These are phyloP conservation scores for Setaria italica DNA, from an alignment of 202 grass and related monocot species.

Conservation along the genomic window DNA sequence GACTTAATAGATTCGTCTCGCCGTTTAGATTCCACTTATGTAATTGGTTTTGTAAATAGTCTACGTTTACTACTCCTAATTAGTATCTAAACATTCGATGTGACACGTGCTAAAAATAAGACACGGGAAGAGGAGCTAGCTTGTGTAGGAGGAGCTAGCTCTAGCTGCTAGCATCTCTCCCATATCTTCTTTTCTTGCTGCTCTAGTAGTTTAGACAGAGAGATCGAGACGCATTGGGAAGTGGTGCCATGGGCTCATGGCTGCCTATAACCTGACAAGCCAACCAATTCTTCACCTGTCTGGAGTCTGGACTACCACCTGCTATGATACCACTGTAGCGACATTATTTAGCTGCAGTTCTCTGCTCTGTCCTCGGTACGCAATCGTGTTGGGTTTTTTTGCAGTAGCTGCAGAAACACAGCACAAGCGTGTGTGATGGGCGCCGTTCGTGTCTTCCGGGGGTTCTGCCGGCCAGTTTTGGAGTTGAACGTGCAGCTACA, in stretches of 20 bases:
- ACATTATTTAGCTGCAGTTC: constrained; percentile 5
- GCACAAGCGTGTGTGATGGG: constrained; percentile 12
- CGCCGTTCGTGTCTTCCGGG: constrained; percentile 41
- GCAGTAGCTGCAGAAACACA: constrained; percentile 19
- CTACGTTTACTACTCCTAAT: no score
- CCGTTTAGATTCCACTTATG: no score
- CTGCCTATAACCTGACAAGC: background rate
- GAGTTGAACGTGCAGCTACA: constrained; percentile 43
- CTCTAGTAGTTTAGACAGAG: constrained; percentile 8
- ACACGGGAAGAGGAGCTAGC: no score
- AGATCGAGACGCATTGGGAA: constrained; percentile 1
- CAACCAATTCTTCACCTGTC: constrained; percentile 3
- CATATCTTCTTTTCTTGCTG: constrained; percentile 32
- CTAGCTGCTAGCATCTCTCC: background rate
- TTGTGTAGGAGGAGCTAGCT: background rate
- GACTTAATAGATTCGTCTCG: no score
- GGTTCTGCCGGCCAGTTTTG: constrained; percentile 18
- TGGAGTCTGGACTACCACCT: background rate
- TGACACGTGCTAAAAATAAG: no score
- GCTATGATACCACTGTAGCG: background rate
- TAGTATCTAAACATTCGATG: no score
- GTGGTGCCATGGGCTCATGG: constrained; percentile 7
- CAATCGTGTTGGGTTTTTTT: constrained; percentile 9
- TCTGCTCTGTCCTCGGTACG: background rate
- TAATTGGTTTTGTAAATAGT: no score